A percentile compares a stretch with the other conserved stretches of the same genome.
Evolutionary conservation across 345 rosid species (phyloP).

Genomic region (Arabis alpina): DNA sequence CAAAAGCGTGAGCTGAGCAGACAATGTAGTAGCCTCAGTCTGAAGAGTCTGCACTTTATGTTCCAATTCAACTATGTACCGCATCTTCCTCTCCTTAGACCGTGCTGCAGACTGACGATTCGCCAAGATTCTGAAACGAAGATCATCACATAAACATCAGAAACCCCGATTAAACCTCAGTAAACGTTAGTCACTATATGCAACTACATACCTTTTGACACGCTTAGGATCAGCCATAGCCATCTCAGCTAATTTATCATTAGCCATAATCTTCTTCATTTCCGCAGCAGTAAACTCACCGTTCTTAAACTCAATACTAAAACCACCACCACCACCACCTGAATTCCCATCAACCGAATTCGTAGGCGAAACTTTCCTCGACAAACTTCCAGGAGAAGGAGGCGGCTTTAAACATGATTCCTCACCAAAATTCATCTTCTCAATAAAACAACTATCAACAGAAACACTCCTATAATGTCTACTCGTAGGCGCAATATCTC

Average conservation of each 20-base stretch:
- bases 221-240: slow-evolving; percentile 88
- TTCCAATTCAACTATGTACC: slow-evolving; percentile 88
- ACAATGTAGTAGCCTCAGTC: slow-evolving; percentile 94
- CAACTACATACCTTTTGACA: slow-evolving; percentile 65
- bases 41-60: slow-evolving; percentile 98
- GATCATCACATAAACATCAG: slow-evolving; percentile 4
- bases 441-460: slow-evolving; percentile 88
- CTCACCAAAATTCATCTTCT: slow-evolving; percentile 68
- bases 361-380: slow-evolving; percentile 70
- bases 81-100: slow-evolving; percentile 94
- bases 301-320: slow-evolving; percentile 86
- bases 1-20: slow-evolving; percentile 90
- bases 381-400: slow-evolving; percentile 72
- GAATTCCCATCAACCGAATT: slow-evolving; percentile 70
- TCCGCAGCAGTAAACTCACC: slow-evolving; percentile 88
- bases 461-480: slow-evolving; percentile 94
- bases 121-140: slow-evolving; percentile 71
- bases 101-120: slow-evolving; percentile 97
- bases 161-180: not conserved
- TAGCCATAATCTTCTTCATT: slow-evolving; percentile 91
- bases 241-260: slow-evolving; percentile 93
- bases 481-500: slow-evolving; percentile 68
- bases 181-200: not conserved
- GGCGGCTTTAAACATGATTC: slow-evolving; percentile 74
- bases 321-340: slow-evolving; percentile 48